Percentiles rank a stretch among this genome's conserved stretches.
Conservation (phyloP, 169 alveolate species). For the Eimeria tenella region DNA sequence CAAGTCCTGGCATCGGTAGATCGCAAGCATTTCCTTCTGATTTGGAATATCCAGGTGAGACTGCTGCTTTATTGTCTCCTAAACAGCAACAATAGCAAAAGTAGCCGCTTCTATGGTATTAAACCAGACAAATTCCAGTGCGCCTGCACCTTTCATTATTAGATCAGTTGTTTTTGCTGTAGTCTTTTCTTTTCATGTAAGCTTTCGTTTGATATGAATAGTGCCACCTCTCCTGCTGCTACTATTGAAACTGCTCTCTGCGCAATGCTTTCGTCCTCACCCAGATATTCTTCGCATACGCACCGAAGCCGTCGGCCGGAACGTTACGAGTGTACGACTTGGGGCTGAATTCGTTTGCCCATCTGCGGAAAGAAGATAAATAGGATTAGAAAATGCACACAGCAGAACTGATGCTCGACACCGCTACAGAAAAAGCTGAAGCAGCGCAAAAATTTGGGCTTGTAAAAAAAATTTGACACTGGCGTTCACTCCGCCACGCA, state of each 20-base stretch:
- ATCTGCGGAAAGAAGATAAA: constrained; percentile 52
- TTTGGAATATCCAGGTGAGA: constrained; percentile 91
- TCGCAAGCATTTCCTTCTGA: constrained; percentile 92
- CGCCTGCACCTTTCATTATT: too few relatives aligned
- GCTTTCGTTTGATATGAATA: too few relatives aligned
- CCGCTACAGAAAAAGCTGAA: not conserved
- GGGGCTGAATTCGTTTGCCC: constrained; percentile 85
- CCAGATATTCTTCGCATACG: constrained; percentile 84
- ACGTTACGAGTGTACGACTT: constrained; percentile 88
- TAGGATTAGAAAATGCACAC: not conserved
- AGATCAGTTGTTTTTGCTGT: too few relatives aligned
- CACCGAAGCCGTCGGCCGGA: constrained; percentile 93
- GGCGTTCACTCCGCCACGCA: too few relatives aligned
- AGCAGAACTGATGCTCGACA: not conserved
- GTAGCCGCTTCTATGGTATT: not conserved
- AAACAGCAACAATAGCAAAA: not conserved
- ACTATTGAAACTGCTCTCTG: not conserved
- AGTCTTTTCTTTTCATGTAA: too few relatives aligned
- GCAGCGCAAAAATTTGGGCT: not conserved
- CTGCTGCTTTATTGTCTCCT: constrained; percentile 90
- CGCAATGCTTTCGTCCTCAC: not conserved
- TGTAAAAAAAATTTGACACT: not conserved
- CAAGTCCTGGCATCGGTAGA: constrained; percentile 89
- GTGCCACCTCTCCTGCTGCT: not conserved
- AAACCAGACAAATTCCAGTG: too few relatives aligned